Evolutionary conservation across 2,329 filamentous ascomycete species (phyloP).

Genomic region (Xylaria polymorpha): DNA sequence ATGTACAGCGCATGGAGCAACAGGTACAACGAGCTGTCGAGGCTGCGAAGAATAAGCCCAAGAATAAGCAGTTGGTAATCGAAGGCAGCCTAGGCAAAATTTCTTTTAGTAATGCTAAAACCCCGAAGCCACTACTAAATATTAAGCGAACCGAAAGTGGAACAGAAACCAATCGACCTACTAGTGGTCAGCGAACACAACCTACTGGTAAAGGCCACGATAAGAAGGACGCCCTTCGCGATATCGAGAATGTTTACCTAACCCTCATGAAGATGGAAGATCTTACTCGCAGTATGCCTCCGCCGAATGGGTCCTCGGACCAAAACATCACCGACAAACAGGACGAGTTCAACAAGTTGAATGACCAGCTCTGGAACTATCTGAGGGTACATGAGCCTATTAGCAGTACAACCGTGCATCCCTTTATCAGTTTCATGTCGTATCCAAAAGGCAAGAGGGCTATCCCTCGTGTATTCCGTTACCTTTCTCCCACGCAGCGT

Average conservation of each 20-base stretch:
- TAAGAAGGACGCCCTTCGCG: constrained; percentile 83
- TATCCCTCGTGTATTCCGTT: constrained; percentile 92
- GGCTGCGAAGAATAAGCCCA: constrained; percentile 95
- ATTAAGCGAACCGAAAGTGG: constrained; percentile 86
- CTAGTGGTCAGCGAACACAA: constrained; percentile 57
- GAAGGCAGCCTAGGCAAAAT: constrained; percentile 98
- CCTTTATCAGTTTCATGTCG: constrained; percentile 95
- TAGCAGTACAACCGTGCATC: constrained; percentile 79
- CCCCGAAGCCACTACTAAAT: constrained; percentile 92
- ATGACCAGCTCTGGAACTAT: constrained; percentile 83
- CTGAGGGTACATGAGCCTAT: constrained; percentile 96
- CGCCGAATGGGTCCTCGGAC: constrained; percentile 71
- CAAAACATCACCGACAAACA: constrained; percentile 78
- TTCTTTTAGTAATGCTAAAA: constrained; percentile 98
- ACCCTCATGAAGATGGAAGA: constrained; percentile 95
- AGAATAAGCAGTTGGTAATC: constrained; percentile 96
- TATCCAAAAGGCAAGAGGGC: constrained; percentile 97
- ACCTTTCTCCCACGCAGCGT: constrained; percentile 90
- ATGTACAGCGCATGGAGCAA: constrained; percentile 99
- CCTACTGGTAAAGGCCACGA: constrained; percentile 65
- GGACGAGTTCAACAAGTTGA: constrained; percentile 86
- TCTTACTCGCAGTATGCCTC: constrained; percentile 83
- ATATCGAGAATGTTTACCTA: constrained; percentile 89
- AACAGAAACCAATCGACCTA: constrained; percentile 66
- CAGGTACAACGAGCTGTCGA: constrained; percentile 98